Percentiles rank a stretch among this genome's conserved stretches.
Conservation (phyloP, 768 basidiomycete species). For the Hemileccinum rubropunctum region DNA sequence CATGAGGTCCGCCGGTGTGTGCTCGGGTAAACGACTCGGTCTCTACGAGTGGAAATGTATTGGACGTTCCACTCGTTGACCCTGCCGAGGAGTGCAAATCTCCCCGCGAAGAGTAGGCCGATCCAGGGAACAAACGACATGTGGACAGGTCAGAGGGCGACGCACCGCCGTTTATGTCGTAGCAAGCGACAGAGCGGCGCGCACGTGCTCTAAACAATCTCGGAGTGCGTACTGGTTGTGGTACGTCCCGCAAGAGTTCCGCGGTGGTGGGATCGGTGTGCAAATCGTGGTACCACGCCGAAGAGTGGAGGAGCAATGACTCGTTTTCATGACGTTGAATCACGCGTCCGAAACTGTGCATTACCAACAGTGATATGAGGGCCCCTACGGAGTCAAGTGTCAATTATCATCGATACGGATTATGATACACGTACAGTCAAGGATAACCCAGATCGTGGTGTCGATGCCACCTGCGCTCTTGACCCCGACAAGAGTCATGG, state of each 20-base stretch:
- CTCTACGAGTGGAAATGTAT: conserved; percentile 8
- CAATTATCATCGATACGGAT: conserved; percentile 2
- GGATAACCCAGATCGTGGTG: conserved; percentile 48
- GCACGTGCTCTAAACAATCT: conserved; percentile 2
- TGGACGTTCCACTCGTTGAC: conserved; percentile 17
- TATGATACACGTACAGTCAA: conserved; percentile 46
- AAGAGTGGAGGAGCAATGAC: conserved; percentile 47
- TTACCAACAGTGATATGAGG: conserved; percentile 51
- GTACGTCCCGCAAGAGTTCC: conserved; percentile 3
- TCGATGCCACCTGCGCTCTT: conserved; percentile 44
- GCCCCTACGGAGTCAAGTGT: conserved; percentile 40
- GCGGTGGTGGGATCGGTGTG: conserved; percentile 25
- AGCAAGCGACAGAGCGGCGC: not conserved
- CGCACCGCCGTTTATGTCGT: not conserved
- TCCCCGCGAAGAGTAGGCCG: conserved; percentile 2
- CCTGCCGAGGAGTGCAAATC: conserved; percentile 10
- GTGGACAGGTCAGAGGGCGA: conserved; percentile 3
- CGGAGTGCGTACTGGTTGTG: not conserved
- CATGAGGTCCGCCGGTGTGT: not conserved
- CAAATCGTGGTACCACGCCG: conserved; percentile 37
- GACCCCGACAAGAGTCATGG: conserved; percentile 50
- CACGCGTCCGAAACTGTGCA: conserved; percentile 60
- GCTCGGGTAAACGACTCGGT: conserved; percentile 7
- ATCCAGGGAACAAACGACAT: conserved; percentile 10
- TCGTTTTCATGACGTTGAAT: conserved; percentile 61